A percentile compares a stretch with the other conserved stretches of the same genome.
phyloP scores from a whole-genome alignment of 805 yeast genomes.

The Starmerella roubikii region DNA sequence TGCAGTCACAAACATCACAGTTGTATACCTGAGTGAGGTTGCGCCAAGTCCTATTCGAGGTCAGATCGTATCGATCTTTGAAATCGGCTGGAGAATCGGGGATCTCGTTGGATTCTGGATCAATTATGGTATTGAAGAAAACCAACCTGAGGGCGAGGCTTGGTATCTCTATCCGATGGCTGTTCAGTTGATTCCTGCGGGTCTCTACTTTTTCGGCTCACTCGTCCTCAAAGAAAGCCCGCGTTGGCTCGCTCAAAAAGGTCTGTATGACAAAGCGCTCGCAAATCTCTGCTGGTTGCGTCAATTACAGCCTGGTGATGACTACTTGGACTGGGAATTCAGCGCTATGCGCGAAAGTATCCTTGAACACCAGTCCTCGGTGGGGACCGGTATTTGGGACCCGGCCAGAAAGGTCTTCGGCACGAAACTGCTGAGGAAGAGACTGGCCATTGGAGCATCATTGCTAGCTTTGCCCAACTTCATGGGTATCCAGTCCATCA shows the following conservation, averaged over 20 bases:
- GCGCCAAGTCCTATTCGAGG: conserved; percentile 9
- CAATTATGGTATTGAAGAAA: conserved; percentile 7
- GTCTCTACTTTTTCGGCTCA: conserved; percentile 34
- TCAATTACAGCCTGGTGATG: conserved; percentile 8
- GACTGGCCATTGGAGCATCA: conserved; percentile 5
- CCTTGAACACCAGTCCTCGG: conserved; percentile 1
- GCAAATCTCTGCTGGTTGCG: conserved; percentile 6
- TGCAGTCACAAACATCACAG: conserved; percentile 7
- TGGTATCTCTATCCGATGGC: conserved; percentile 8
- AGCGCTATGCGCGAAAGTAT: conserved; percentile 6
- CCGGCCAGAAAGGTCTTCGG: conserved; percentile 2
- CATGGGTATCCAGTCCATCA: conserved; percentile 12
- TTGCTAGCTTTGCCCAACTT: conserved; percentile 8
- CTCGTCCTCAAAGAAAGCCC: conserved; percentile 30
- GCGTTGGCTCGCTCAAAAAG: conserved; percentile 28
- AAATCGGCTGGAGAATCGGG: conserved; percentile 10
- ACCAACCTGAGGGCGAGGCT: conserved; percentile 1
- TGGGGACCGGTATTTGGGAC: conserved; percentile 6
- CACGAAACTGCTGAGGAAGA: conserved; percentile 2
- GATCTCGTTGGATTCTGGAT: conserved; percentile 11
- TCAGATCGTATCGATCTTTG: conserved; percentile 9
- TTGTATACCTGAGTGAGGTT: conserved; percentile 8
- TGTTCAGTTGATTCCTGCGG: conserved; percentile 39
- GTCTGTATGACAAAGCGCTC: conserved; percentile 9
- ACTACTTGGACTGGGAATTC: conserved; percentile 13